Conservation (phyloP, 495 filamentous ascomycete species). For the Achaetomiella virescens region DNA sequence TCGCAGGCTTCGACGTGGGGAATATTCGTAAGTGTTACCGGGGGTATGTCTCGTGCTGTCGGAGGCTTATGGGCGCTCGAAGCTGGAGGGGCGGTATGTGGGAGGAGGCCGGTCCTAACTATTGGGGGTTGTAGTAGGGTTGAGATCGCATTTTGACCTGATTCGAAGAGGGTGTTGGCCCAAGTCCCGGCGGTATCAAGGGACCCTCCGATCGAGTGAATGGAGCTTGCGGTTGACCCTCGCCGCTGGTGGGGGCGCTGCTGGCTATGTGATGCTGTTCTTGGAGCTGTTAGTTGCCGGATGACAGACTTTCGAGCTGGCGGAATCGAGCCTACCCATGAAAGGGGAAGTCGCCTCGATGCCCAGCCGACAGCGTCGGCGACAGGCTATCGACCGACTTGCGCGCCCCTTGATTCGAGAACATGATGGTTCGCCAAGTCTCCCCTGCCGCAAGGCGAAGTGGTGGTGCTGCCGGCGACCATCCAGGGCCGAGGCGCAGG, state of each 20-base stretch:
- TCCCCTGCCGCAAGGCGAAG: conserved; percentile 24
- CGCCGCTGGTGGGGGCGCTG: conserved; percentile 42
- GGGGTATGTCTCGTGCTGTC: conserved; percentile 88
- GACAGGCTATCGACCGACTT: conserved; percentile 66
- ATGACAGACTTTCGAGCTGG: background rate
- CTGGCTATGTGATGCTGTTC: conserved; percentile 25
- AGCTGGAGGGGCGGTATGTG: conserved; percentile 61
- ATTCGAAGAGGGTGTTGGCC: conserved; percentile 61
- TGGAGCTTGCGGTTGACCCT: conserved; percentile 82
- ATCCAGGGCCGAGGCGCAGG: conserved; percentile 17
- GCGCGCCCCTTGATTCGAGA: conserved; percentile 54
- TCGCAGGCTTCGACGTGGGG: conserved; percentile 69
- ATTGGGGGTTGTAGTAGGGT: conserved; percentile 87
- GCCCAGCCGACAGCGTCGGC: conserved; percentile 43
- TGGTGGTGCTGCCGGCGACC: conserved; percentile 6
- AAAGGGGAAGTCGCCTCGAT: conserved; percentile 55
- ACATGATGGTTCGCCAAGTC: conserved; percentile 48
- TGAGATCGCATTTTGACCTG: conserved; percentile 87
- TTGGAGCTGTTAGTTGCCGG: conserved; percentile 25
- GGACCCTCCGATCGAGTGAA: conserved; percentile 69
- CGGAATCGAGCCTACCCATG: conserved; percentile 34
- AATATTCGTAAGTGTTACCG: conserved; percentile 87
- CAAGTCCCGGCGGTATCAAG: conserved; percentile 57
- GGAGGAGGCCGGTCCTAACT: conserved; percentile 75
- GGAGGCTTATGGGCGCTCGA: conserved; percentile 71